Evolutionary conservation across 148 eudicot genomes (phyloP).

Genomic region (Rhododendron kiyosumense): DNA sequence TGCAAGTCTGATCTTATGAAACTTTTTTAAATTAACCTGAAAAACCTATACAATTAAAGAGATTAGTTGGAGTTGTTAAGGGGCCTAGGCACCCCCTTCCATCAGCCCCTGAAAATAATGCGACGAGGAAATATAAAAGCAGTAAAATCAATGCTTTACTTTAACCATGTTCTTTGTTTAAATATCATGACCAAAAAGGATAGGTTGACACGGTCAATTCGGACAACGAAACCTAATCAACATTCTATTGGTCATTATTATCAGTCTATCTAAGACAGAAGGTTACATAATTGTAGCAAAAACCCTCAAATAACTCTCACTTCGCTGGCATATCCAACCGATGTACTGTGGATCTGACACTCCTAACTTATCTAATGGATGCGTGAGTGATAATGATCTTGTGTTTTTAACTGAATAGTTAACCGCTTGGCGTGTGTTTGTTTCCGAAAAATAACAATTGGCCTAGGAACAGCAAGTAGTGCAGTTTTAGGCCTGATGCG

Average conservation of each 20-base stretch:
- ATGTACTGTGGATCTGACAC: neutral
- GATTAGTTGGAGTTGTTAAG: too few relatives aligned
- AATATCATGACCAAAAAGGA: neutral
- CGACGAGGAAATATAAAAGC: neutral
- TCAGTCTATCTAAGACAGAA: neutral
- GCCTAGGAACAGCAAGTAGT: too few relatives aligned
- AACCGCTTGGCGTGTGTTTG: neutral
- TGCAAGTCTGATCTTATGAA: too few relatives aligned
- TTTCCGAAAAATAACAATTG: too few relatives aligned
- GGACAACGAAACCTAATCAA: neutral
- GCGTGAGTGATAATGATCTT: neutral
- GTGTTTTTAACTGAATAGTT: neutral
- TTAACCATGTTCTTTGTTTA: neutral
- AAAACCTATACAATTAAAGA: too few relatives aligned
- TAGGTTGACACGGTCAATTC: neutral
- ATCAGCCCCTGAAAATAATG: neutral
- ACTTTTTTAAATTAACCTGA: too few relatives aligned
- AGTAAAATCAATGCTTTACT: neutral
- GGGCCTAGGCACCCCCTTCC: too few relatives aligned
- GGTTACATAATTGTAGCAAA: neutral
- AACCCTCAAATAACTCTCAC: neutral
- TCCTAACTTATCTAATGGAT: neutral
- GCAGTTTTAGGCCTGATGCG: too few relatives aligned
- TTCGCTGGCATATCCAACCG: neutral
- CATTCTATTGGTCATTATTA: neutral